Evolutionary conservation across 768 basidiomycete species (phyloP), one percentile per base, ranked within the genome.

Genomic region (Boletales sp.): DNA sequence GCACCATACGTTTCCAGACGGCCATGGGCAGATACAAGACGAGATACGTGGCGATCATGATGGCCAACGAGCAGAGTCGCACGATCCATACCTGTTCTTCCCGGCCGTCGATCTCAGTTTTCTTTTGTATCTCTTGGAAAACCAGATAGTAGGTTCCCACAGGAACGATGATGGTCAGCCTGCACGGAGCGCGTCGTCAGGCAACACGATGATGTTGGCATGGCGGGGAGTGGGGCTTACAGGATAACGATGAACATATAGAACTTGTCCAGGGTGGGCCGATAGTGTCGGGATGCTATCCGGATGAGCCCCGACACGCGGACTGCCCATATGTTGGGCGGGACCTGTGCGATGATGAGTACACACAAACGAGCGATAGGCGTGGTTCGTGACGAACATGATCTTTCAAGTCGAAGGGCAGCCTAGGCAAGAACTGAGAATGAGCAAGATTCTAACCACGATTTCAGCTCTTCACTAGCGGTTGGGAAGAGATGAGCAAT

Each of bases 1-100:
- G 36, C 37, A 74, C 70, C 48, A 69, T 52, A 32, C 59, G 68
- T 54, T 82, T 82, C 78, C 79, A 82, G 19, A 74, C 38, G 36
- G 70, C 40, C 37, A 78, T 59, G 7, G 80, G 80, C 4, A 63
- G 36, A 40, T 67, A 60, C 58, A 79, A 68, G 44, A 79, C 36
- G 21, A 74, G 21, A 46, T 72, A 52, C 17, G 70, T 58, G 14
- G 61, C 76, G 41, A 79, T n/a, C 19, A 66, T 70, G 21, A 72
- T 58, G 7, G 57, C 72, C 33, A 77, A 52, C 17, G 66, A 61
- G 33, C 71, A 64, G 13, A 66, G 59, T 19, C 74, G 72, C 13
- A 73, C 69, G 47, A 74, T 45, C 62, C 65, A 65, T 12, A 62
- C 48, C 28, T 63, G 54, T 15, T 49, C 48, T n/a, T 57, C 65